Percentiles rank a stretch among this genome's conserved stretches.
Conservation (phyloP, 345 rosid genomes). For the Boechera divaricarpa region DNA sequence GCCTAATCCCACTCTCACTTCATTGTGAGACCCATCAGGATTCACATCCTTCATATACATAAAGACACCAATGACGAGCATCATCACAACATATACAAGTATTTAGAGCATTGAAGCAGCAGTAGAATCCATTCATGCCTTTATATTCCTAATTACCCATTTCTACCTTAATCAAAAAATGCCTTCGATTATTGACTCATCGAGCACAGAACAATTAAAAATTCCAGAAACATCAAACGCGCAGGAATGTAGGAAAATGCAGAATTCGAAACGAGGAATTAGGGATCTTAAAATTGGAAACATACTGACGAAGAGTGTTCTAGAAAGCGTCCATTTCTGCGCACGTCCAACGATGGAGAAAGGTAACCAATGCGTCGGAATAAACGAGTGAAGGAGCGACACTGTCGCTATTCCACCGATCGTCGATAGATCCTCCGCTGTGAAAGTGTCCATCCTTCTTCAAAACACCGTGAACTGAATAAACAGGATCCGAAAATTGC, state of each 20-base stretch:
- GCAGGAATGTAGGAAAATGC: neutral
- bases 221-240: neutral
- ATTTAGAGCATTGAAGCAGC: neutral
- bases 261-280: neutral
- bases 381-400: slow-evolving; percentile 94
- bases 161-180: slow-evolving; percentile 28
- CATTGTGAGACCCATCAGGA: neutral
- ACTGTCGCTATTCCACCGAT: slow-evolving; percentile 99
- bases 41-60: neutral
- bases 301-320: slow-evolving; percentile 93
- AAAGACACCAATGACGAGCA: neutral
- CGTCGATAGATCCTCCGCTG: slow-evolving; percentile 91
- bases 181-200: slow-evolving; percentile 7
- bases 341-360: slow-evolving; percentile 99
- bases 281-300: slow-evolving; percentile 23
- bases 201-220: neutral
- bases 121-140: slow-evolving; percentile 13
- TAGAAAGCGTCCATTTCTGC: slow-evolving; percentile 96
- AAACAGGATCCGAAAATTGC: neutral
- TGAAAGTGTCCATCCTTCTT: slow-evolving; percentile 60
- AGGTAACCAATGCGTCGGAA: slow-evolving; percentile 99
- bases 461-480: neutral
- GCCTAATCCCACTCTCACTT: slow-evolving; percentile 4
- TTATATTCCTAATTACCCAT: neutral
- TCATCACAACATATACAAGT: neutral